Evolutionary conservation across 2,329 filamentous ascomycete genomes (phyloP).

Genomic region (Sporothrix curviconia): DNA sequence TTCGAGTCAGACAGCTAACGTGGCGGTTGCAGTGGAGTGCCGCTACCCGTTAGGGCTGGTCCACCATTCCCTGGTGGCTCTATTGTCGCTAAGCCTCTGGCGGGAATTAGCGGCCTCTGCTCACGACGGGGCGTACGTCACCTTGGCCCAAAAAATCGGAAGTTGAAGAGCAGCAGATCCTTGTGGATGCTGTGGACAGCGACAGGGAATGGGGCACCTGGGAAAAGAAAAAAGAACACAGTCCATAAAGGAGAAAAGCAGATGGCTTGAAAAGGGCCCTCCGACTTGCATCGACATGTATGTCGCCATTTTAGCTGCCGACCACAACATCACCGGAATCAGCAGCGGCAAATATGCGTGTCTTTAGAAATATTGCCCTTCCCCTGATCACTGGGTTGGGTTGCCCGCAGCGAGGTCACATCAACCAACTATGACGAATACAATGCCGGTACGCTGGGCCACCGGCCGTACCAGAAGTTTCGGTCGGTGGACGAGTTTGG

Average conservation of each 20-base stretch:
- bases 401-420: background rate
- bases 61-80: background rate
- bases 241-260: too few relatives aligned
- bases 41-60: background rate
- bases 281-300: background rate
- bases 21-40: background rate
- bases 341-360: too few relatives aligned
- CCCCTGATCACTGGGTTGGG: background rate
- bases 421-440: constrained; percentile 9
- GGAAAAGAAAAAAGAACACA: too few relatives aligned
- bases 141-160: background rate
- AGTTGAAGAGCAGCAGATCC: too few relatives aligned
- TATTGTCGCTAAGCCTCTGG: background rate
- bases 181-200: too few relatives aligned
- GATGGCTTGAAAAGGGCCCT: background rate
- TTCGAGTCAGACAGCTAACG: background rate
- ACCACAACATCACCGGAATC: background rate
- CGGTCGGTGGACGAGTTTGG: constrained; percentile 6
- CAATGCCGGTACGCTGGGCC: constrained; percentile 12
- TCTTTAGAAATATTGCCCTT: background rate
- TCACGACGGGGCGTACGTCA: background rate
- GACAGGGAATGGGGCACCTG: too few relatives aligned
- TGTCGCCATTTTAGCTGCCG: background rate
- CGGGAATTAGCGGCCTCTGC: background rate
- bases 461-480: constrained; percentile 9